These are phyloP conservation scores for Fusarium duplospermum DNA, from an alignment of 2,329 filamentous ascomycete genomes.

Conservation along the genomic window DNA sequence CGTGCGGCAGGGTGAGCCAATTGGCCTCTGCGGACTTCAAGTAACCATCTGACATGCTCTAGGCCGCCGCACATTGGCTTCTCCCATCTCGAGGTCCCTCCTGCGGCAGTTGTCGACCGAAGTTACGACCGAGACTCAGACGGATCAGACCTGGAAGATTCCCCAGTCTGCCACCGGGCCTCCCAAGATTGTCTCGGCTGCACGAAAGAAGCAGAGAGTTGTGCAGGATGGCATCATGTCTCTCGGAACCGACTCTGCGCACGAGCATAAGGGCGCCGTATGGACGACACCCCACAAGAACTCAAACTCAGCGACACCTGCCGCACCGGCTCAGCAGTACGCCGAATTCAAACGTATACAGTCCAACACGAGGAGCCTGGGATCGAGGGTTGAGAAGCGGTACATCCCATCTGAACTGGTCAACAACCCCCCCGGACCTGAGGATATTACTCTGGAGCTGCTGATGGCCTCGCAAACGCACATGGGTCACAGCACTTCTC, in stretches of 20 bases:
- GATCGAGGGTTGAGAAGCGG: conserved; percentile 61
- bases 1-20: conserved; percentile 64
- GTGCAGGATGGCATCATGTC: conserved; percentile 49
- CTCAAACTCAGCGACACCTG: conserved; percentile 50
- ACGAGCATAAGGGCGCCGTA: conserved; percentile 47
- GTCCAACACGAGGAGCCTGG: conserved; percentile 59
- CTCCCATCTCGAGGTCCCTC: conserved; percentile 53
- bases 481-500: conserved; percentile 88
- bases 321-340: conserved; percentile 55
- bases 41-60: conserved; percentile 10
- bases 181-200: conserved; percentile 40
- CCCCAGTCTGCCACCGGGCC: conserved; percentile 31
- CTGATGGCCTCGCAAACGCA: conserved; percentile 89
- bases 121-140: conserved; percentile 23
- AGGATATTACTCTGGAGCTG: conserved; percentile 89
- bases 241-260: conserved; percentile 50
- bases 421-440: conserved; percentile 77
- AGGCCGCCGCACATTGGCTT: conserved; percentile 67
- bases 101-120: conserved; percentile 50
- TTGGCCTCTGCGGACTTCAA: conserved; percentile 8
- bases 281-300: conserved; percentile 50
- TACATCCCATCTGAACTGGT: conserved; percentile 77
- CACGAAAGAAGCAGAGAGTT: conserved; percentile 50
- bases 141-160: conserved; percentile 38
- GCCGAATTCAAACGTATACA: conserved; percentile 53